Evolutionary conservation across 176 grass and related monocot species (phyloP).

Genomic region (Hyparrhenia diplandra): DNA sequence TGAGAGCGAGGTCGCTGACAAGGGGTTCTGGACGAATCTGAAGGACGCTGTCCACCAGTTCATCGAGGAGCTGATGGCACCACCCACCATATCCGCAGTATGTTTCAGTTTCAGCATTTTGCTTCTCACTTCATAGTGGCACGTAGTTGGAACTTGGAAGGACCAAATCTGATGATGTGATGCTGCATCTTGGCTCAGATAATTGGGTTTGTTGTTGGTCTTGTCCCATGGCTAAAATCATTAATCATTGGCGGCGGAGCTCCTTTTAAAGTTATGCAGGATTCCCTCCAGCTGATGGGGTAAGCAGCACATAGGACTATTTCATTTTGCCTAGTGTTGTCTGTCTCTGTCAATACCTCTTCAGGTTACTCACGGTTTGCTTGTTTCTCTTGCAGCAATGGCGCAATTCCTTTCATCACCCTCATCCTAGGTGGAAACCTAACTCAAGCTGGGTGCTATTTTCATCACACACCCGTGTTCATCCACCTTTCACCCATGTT

Average conservation of each 20-base stretch:
- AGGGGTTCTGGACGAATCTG: conserved; percentile 52
- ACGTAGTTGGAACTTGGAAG: neutral
- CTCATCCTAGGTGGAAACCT: conserved; percentile 93
- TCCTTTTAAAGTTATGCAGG: conserved; percentile 50
- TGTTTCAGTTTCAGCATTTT: neutral
- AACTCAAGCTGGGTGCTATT: conserved; percentile 40
- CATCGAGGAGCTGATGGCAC: conserved; percentile 62
- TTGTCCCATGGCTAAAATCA: conserved; percentile 62
- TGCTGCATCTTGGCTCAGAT: conserved; percentile 26
- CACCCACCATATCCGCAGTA: conserved; percentile 80
- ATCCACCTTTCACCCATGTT: too few relatives aligned
- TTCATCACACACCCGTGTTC: too few relatives aligned
- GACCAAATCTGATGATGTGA: neutral
- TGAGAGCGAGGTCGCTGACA: conserved; percentile 18
- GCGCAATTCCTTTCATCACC: conserved; percentile 78
- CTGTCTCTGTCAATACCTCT: neutral
- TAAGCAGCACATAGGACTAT: neutral
- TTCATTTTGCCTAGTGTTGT: neutral
- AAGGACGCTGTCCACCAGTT: conserved; percentile 56
- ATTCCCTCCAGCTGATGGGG: conserved; percentile 73
- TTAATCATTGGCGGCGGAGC: conserved; percentile 43
- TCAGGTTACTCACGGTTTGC: neutral
- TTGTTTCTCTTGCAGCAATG: conserved; percentile 42
- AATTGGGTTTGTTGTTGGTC: conserved; percentile 64
- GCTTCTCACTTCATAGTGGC: neutral